phyloP scores from a whole-genome alignment of 306 rosid species.

The Dalbergia cultrata region DNA sequence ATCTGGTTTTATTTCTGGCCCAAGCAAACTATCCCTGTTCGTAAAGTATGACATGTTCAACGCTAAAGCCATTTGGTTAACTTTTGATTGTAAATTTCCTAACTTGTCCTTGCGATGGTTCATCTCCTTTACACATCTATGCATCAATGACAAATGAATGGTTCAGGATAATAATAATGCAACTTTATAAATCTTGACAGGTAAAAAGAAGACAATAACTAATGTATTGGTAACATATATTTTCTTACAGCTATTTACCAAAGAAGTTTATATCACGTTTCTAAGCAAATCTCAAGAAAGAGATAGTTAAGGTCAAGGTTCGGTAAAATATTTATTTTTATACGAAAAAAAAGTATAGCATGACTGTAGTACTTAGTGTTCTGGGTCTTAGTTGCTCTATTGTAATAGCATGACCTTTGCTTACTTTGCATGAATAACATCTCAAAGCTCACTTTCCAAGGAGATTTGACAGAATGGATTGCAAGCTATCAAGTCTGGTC shows the following conservation, averaged over 20 bases:
- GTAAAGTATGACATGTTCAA: constrained; percentile 86
- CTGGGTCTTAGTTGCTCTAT: constrained; percentile 17
- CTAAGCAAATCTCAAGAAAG: constrained; percentile 8
- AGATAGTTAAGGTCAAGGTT: constrained; percentile 21
- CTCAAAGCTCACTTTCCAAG: constrained; percentile 83
- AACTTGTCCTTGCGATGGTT: constrained; percentile 93
- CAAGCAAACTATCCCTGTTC: too few relatives aligned
- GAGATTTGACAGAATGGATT: constrained; percentile 72
- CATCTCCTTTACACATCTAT: constrained; percentile 92
- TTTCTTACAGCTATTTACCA: too few relatives aligned
- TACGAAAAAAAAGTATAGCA: constrained; percentile 3
- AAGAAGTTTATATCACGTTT: not conserved
- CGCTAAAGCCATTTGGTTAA: constrained; percentile 85
- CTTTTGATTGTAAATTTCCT: constrained; percentile 79
- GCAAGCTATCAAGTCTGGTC: constrained; percentile 96
- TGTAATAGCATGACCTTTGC: constrained; percentile 19
- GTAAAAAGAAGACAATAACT: too few relatives aligned
- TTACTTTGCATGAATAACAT: constrained; percentile 20
- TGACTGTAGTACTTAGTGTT: constrained; percentile 25
- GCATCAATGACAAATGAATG: constrained; percentile 45
- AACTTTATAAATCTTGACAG: too few relatives aligned
- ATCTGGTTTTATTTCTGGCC: too few relatives aligned
- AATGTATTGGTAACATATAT: too few relatives aligned
- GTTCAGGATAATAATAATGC: too few relatives aligned
- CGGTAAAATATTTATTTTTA: constrained; percentile 22